Conservation (phyloP, 129 eudicot species). For the Ambrosia trifida region DNA sequence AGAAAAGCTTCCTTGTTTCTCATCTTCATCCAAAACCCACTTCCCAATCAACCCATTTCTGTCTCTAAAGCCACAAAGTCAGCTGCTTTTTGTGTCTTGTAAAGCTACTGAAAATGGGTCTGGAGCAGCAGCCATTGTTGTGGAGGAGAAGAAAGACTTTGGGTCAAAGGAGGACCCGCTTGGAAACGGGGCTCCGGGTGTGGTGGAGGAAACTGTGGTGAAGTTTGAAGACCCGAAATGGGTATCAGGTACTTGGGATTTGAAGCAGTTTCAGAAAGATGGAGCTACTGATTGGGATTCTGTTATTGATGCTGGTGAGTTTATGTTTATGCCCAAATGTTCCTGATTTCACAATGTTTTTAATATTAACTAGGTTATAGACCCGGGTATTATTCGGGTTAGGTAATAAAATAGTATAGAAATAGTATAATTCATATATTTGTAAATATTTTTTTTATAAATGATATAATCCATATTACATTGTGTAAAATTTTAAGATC, state of each 20-base stretch:
- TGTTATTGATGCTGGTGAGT: conserved; percentile 94
- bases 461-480: no score
- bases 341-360: no score
- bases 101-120: conserved; percentile 68
- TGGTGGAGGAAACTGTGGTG: conserved; percentile 27
- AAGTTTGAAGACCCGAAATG: conserved; percentile 69
- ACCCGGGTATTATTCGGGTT: no score
- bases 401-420: no score
- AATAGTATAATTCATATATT: no score
- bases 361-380: no score
- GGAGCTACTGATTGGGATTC: conserved; percentile 89
- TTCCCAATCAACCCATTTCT: conserved; percentile 37
- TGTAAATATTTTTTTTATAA: no score
- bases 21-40: conserved; percentile 44
- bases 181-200: conserved; percentile 63
- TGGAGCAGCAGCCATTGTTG: conserved; percentile 41
- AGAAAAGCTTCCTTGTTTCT: conserved; percentile 51
- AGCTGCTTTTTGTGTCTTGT: conserved; percentile 29
- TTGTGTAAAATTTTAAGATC: no score
- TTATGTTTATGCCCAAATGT: background rate
- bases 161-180: conserved; percentile 33
- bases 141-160: conserved; percentile 34
- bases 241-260: conserved; percentile 95
- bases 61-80: conserved; percentile 45
- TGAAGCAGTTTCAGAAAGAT: conserved; percentile 72